Percentiles rank a stretch among this genome's conserved stretches.
Evolutionary conservation across 2,329 filamentous ascomycete genomes (phyloP).

Genomic region (Fusarium verrucosum): DNA sequence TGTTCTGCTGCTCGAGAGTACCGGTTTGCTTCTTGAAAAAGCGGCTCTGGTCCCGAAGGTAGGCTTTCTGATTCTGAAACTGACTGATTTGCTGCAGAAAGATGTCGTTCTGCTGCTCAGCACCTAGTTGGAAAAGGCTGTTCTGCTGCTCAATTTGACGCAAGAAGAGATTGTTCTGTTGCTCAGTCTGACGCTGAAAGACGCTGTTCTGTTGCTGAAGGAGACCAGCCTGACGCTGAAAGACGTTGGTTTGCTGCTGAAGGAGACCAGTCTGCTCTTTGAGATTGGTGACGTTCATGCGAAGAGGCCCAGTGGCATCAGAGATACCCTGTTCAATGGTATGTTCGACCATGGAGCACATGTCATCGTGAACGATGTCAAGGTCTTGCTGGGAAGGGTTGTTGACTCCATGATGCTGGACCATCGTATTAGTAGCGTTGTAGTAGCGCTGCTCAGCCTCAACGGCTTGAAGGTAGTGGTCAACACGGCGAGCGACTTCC

Average conservation of each 20-base stretch:
- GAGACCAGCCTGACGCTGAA: not conserved
- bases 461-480: slow-evolving; percentile 42
- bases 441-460: slow-evolving; percentile 39
- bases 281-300: slow-evolving; percentile 40
- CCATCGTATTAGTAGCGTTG: slow-evolving; percentile 1
- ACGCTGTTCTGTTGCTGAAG: not conserved
- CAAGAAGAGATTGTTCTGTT: not conserved
- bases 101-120: not conserved
- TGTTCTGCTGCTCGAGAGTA: slow-evolving; percentile 38
- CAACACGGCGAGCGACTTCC: slow-evolving; percentile 40
- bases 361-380: slow-evolving; percentile 31
- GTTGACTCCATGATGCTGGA: not conserved
- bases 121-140: not conserved
- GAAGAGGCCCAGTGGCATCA: slow-evolving; percentile 46
- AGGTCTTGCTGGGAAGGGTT: slow-evolving; percentile 9
- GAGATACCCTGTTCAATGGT: slow-evolving; percentile 48
- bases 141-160: not conserved
- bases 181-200: not conserved
- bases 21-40: slow-evolving; percentile 27
- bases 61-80: not conserved
- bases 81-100: not conserved
- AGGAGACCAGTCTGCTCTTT: slow-evolving; percentile 41
- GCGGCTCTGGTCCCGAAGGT: slow-evolving; percentile 11
- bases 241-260: not conserved
- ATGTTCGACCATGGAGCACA: slow-evolving; percentile 46